Conservation (phyloP, 169 alveolate species). For the Cryptosporidium canis region DNA sequence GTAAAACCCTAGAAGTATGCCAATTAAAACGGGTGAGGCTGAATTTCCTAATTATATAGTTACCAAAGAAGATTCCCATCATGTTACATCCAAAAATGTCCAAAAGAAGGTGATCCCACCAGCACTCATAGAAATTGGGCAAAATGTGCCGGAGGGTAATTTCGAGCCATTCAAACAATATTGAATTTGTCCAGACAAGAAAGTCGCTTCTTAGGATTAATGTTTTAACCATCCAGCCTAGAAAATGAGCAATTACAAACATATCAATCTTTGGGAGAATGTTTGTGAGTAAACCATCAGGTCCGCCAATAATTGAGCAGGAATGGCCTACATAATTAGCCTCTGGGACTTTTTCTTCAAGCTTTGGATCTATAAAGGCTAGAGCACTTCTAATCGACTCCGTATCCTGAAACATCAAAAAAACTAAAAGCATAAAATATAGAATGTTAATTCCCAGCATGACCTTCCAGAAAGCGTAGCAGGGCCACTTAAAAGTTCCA, state of each 20-base stretch:
- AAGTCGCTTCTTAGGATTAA: conserved; percentile 86
- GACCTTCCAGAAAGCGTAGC: conserved; percentile 73
- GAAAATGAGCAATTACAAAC: conserved; percentile 85
- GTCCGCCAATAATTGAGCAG: conserved; percentile 72
- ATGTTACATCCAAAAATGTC: conserved; percentile 86
- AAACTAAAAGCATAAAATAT: conserved; percentile 70
- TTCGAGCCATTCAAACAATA: conserved; percentile 87
- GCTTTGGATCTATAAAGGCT: conserved; percentile 79
- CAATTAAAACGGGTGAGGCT: conserved; percentile 74
- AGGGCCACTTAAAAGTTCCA: conserved; percentile 74
- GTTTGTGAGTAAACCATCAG: conserved; percentile 26
- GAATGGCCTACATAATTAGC: conserved; percentile 87
- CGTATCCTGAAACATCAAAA: conserved; percentile 76
- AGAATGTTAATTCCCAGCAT: conserved; percentile 70
- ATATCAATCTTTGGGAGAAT: conserved; percentile 81
- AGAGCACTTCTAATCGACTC: conserved; percentile 73
- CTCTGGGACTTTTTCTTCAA: conserved; percentile 84
- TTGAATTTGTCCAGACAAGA: conserved; percentile 82
- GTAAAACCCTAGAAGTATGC: too few relatives aligned
- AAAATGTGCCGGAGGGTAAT: conserved; percentile 88
- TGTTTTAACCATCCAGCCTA: conserved; percentile 89
- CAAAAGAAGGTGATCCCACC: conserved; percentile 92
- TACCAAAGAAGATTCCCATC: conserved; percentile 83
- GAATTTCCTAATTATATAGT: conserved; percentile 16
- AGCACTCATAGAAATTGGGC: conserved; percentile 91